Evolutionary conservation across 2,329 filamentous ascomycete species (phyloP).

Genomic region (Alternaria dauci): DNA sequence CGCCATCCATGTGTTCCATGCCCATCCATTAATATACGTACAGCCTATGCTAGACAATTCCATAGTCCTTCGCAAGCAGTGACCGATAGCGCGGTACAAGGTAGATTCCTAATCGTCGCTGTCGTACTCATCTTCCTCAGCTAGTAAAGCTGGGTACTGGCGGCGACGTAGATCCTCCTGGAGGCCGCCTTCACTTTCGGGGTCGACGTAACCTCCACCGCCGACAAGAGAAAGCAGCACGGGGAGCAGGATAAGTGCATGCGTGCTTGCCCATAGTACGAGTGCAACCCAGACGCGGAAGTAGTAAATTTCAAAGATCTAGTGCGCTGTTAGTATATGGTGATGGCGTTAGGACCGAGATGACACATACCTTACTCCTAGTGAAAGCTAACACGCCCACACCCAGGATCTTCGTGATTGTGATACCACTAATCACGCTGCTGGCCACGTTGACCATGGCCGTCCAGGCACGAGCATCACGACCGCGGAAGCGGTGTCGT

Average conservation of each 20-base stretch:
- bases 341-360: too few relatives aligned
- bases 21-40: neutral
- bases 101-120: slow-evolving; percentile 38
- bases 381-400: slow-evolving; percentile 94
- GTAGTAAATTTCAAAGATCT: slow-evolving; percentile 99
- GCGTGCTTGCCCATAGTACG: slow-evolving; percentile 85
- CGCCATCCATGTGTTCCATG: neutral
- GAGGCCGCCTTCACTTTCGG: slow-evolving; percentile 84
- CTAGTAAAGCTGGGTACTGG: slow-evolving; percentile 76
- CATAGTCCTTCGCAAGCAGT: neutral
- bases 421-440: slow-evolving; percentile 95
- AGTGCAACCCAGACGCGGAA: slow-evolving; percentile 96
- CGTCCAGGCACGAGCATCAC: slow-evolving; percentile 88
- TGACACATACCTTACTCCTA: slow-evolving; percentile 70
- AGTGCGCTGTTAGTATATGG: neutral
- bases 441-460: slow-evolving; percentile 94
- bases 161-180: slow-evolving; percentile 87
- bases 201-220: slow-evolving; percentile 84
- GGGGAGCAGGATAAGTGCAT: slow-evolving; percentile 90
- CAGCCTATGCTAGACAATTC: neutral
- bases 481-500: slow-evolving; percentile 76
- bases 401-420: slow-evolving; percentile 91
- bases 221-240: slow-evolving; percentile 87
- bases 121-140: slow-evolving; percentile 77
- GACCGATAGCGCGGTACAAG: neutral